A percentile compares a stretch with the other conserved stretches of the same genome.
Evolutionary conservation across 192 early-diverging fungal genomes (phyloP).

Genomic region (Linnemannia hyalina): DNA sequence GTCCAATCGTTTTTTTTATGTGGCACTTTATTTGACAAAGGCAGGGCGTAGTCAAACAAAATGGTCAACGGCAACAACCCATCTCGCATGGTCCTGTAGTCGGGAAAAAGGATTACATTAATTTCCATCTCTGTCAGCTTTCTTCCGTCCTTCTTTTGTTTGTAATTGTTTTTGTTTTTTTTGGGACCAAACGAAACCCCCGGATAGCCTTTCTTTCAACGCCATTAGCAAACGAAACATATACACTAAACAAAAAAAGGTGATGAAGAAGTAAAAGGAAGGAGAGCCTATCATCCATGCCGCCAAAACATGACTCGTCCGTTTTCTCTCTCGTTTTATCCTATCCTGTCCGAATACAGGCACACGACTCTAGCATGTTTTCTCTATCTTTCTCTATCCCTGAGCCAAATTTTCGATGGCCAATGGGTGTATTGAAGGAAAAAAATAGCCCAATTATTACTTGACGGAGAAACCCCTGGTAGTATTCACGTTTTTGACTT

Average conservation of each 20-base stretch:
- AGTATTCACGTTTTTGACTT: background rate
- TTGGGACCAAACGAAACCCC: too few relatives aligned
- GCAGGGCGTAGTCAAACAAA: background rate
- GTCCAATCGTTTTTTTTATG: constrained; percentile 1
- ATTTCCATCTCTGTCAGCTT: background rate
- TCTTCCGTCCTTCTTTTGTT: background rate
- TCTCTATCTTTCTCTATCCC: background rate
- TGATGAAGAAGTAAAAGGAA: background rate
- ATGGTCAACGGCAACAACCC: background rate
- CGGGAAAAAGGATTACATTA: background rate
- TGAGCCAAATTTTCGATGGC: background rate
- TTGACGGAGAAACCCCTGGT: background rate
- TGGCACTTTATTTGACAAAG: background rate
- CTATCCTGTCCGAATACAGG: background rate
- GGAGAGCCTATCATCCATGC: background rate
- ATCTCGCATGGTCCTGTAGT: too few relatives aligned
- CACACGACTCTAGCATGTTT: background rate
- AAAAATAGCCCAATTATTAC: background rate
- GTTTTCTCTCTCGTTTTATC: background rate
- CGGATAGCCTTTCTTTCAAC: background rate
- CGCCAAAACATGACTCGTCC: background rate
- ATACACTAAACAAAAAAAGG: background rate
- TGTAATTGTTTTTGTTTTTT: too few relatives aligned
- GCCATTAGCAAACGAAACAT: background rate
- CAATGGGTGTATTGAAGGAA: background rate